These are phyloP conservation scores for Groenewaldozyma salmanticensis DNA, from an alignment of 805 yeast species.

Conservation along the genomic window DNA sequence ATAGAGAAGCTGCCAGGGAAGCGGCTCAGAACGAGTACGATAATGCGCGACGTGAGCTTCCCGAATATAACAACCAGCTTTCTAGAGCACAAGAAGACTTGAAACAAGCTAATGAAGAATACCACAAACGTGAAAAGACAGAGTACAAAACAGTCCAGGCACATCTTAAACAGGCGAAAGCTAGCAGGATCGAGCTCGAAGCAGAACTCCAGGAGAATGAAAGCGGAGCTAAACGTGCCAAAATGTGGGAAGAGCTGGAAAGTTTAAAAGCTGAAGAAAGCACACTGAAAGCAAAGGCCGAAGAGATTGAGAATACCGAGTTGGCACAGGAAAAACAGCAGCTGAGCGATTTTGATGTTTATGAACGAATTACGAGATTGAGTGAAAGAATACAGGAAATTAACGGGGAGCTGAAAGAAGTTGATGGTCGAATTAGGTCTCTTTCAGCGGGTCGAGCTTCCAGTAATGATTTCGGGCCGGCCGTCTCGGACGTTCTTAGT, in stretches of 20 bases:
- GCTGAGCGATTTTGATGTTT: neutral
- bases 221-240: conserved; percentile 5
- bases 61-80: too few species aligned
- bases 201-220: conserved; percentile 9
- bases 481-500: neutral
- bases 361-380: neutral
- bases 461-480: neutral
- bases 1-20: too few species aligned
- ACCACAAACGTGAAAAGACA: neutral
- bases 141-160: conserved; percentile 14
- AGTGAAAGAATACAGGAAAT: neutral
- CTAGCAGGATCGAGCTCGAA: conserved; percentile 13
- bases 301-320: neutral
- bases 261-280: neutral
- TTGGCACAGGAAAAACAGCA: neutral
- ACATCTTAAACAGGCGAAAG: conserved; percentile 14
- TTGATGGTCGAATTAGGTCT: neutral
- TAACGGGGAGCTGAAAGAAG: neutral
- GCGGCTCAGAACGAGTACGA: too few species aligned
- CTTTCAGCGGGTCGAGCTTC: neutral
- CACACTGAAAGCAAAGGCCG: neutral
- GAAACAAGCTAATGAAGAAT: too few species aligned
- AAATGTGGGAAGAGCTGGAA: conserved; percentile 4
- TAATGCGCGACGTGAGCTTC: too few species aligned
- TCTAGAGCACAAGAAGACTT: too few species aligned